Evolutionary conservation across 306 rosid species (phyloP), one percentile per base, ranked within the genome.

Genomic region (Begonia fuchsioides): DNA sequence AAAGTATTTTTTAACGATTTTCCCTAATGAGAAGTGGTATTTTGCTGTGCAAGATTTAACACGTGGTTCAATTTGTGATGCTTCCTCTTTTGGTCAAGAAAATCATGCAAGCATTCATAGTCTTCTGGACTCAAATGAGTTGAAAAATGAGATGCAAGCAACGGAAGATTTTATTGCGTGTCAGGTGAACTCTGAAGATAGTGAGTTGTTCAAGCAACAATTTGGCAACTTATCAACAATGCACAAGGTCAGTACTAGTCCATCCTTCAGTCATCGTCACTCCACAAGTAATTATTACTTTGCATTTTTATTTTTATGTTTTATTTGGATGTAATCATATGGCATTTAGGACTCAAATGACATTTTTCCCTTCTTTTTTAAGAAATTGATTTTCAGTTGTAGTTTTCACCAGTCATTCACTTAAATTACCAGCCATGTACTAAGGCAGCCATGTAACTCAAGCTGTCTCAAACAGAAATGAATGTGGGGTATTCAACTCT

Each of bases 191-290:
- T 62, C 60, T 54, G 74, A 73, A 74, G 76, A 76, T 35, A 56
- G 57, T 46, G 71, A 64, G 58, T 53, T 83, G 39, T 76, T 79
- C 66, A 76, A 63, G 79, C 73, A 54, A 63, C 88, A 83, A 70
- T 76, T 71, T 47, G 79, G 80, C 47, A 83, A 72, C 65, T 56
- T 79, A 55, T 79, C 94, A 64, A 59, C 61, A 44, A 52, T 65
- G 1, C 57, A 44, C 19, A 79, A 79, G 90, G 86, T 83, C 55
- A 52, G 87, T 65, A 57, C 35, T 26, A 6, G 7, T 26, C 35
- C 35, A 26, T 26, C 35, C 7, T 26, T 26, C 35, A 26, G 35
- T 3, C 7, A 26, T 26, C 8, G 35, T 26, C 35, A 26, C 8
- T 26, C 35, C 35, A 26, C 35, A 26, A 26, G 7, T 26, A 5